These are phyloP conservation scores for Acacia melanoxylon DNA, from an alignment of 306 rosid genomes.

Conservation along the genomic window DNA sequence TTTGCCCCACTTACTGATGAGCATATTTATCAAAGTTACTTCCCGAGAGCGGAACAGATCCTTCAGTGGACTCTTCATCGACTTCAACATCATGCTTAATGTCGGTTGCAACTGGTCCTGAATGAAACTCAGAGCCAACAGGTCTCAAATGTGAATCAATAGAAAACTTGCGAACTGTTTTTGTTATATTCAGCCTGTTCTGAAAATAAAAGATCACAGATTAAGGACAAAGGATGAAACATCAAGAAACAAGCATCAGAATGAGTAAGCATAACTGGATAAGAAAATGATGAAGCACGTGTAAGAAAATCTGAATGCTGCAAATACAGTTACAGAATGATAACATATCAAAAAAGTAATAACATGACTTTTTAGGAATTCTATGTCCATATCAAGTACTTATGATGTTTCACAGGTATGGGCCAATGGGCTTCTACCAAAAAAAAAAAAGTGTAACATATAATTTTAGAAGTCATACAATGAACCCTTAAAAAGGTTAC, in stretches of 20 bases:
- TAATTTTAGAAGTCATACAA: constrained; percentile 14
- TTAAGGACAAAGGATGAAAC: constrained; percentile 34
- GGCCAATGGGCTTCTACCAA: constrained; percentile 12
- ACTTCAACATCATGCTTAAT: constrained; percentile 89
- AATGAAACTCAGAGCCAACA: constrained; percentile 83
- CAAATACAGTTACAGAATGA: neutral
- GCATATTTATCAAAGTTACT: constrained; percentile 65
- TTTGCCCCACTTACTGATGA: constrained; percentile 66
- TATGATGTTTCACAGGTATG: constrained; percentile 20
- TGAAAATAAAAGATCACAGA: constrained; percentile 50
- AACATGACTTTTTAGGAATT: neutral
- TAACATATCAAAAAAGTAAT: constrained; percentile 12
- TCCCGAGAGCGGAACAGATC: constrained; percentile 50
- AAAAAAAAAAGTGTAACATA: neutral
- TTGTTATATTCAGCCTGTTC: constrained; percentile 95
- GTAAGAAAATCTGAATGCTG: neutral
- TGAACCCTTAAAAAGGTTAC: neutral
- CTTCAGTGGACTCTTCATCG: constrained; percentile 69
- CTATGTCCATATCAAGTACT: constrained; percentile 17
- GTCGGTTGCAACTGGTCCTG: constrained; percentile 57
- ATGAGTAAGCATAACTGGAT: constrained; percentile 22
- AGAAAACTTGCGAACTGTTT: constrained; percentile 83
- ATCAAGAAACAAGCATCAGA: constrained; percentile 20
- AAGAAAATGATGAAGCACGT: constrained; percentile 19
- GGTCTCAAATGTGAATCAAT: constrained; percentile 74